A percentile compares a stretch with the other conserved stretches of the same genome.
Conservation (phyloP, 2,329 filamentous ascomycete genomes). For the Xylariaceae sp. region DNA sequence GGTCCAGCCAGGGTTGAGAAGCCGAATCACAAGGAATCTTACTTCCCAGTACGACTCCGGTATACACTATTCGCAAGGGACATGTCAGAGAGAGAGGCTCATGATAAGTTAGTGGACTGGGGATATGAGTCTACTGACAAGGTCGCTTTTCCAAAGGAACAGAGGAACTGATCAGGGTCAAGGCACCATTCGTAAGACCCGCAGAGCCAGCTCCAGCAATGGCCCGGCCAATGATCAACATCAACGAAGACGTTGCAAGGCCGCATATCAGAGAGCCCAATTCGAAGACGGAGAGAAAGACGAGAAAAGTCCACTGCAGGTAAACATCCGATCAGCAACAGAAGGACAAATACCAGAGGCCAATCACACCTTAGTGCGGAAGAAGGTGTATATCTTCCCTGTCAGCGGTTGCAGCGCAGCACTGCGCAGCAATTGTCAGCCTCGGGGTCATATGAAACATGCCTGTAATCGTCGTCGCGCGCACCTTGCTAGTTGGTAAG, state of each 20-base stretch:
- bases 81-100: too few species aligned
- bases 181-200: constrained; percentile 42
- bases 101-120: background rate
- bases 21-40: constrained; percentile 10
- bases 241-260: constrained; percentile 36
- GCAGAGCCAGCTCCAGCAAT: constrained; percentile 46
- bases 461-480: constrained; percentile 1
- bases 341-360: too few species aligned
- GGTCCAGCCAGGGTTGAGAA: background rate
- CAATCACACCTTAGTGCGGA: constrained; percentile 14
- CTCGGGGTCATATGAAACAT: too few species aligned
- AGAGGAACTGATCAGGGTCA: constrained; percentile 40
- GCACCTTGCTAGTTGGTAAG: constrained; percentile 8
- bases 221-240: constrained; percentile 48
- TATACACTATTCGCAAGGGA: constrained; percentile 10
- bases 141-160: constrained; percentile 34
- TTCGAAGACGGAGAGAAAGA: constrained; percentile 44
- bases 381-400: background rate
- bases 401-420: constrained; percentile 7
- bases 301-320: constrained; percentile 31
- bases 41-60: constrained; percentile 17
- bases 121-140: constrained; percentile 13
- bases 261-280: constrained; percentile 49
- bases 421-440: background rate
- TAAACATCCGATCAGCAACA: too few species aligned